These are phyloP conservation scores for Ganoderma lingzhi DNA, from an alignment of 1,284 basidiomycete species.

Conservation along the genomic window DNA sequence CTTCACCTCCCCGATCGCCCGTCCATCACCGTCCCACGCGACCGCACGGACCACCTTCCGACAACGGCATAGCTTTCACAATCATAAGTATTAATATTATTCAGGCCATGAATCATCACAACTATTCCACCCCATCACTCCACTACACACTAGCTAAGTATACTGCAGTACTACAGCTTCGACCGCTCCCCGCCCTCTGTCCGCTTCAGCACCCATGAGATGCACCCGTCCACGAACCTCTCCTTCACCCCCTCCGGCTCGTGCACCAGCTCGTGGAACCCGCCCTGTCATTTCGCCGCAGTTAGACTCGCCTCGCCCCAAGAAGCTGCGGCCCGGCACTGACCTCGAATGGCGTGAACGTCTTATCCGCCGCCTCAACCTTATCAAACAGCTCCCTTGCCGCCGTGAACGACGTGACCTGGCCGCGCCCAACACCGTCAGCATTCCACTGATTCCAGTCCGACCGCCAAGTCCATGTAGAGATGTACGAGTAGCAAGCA, in stretches of 20 bases:
- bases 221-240: slow-evolving; percentile 61
- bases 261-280: slow-evolving; percentile 85
- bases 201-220: slow-evolving; percentile 59
- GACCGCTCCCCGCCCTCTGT: slow-evolving; percentile 13
- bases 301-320: slow-evolving; percentile 3
- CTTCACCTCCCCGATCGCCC: not conserved
- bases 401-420: slow-evolving; percentile 70
- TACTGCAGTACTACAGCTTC: slow-evolving; percentile 16
- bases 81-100: not conserved
- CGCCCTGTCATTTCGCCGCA: slow-evolving; percentile 55
- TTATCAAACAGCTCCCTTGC: slow-evolving; percentile 69
- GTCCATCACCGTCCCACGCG: slow-evolving; percentile 33
- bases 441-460: slow-evolving; percentile 15
- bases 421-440: not conserved
- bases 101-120: not conserved
- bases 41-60: slow-evolving; percentile 35
- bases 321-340: slow-evolving; percentile 42
- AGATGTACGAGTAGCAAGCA: not conserved
- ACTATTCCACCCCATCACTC: slow-evolving; percentile 8
- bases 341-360: slow-evolving; percentile 44
- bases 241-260: slow-evolving; percentile 79
- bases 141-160: not conserved
- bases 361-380: slow-evolving; percentile 69
- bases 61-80: slow-evolving; percentile 19
- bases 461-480: not conserved